phyloP scores from a whole-genome alignment of 768 basidiomycete genomes.

The Auricularia auricula-judae region DNA sequence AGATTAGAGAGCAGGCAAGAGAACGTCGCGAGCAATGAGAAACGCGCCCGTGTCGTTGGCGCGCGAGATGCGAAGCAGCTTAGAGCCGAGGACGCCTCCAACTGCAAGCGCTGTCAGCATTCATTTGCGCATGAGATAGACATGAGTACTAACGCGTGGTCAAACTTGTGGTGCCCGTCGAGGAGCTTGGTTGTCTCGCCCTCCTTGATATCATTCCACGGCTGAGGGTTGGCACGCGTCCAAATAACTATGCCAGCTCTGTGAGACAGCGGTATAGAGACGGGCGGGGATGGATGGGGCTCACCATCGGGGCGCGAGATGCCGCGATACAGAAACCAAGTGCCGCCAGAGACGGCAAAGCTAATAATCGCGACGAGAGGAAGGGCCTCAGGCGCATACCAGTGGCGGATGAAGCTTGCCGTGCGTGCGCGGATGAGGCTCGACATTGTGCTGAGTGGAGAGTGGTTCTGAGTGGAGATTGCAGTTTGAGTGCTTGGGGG shows the following conservation, averaged over 20 bases:
- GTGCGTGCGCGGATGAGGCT: neutral
- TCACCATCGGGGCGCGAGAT: constrained; percentile 36
- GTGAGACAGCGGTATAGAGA: neutral
- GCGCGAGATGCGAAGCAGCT: too few species aligned
- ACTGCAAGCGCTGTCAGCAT: neutral
- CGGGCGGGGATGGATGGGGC: constrained; percentile 2
- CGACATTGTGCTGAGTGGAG: neutral
- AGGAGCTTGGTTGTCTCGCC: constrained; percentile 65
- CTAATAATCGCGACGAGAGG: constrained; percentile 31
- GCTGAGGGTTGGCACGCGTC: constrained; percentile 67
- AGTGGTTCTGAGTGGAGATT: neutral
- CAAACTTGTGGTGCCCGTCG: constrained; percentile 61
- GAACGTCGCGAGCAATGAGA: neutral
- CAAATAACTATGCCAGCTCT: constrained; percentile 34
- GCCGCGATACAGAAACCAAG: constrained; percentile 57
- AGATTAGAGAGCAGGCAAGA: neutral
- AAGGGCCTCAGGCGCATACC: constrained; percentile 50
- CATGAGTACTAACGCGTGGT: constrained; percentile 44
- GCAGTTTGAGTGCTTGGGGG: too few species aligned
- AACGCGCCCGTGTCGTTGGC: neutral
- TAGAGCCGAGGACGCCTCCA: neutral
- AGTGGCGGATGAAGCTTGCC: constrained; percentile 22
- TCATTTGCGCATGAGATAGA: constrained; percentile 1
- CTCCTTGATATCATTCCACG: constrained; percentile 76
- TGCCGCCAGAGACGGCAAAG: constrained; percentile 39